phyloP scores from a whole-genome alignment of 2,329 filamentous ascomycete genomes.

The Purpureocillium takamizusanense region DNA sequence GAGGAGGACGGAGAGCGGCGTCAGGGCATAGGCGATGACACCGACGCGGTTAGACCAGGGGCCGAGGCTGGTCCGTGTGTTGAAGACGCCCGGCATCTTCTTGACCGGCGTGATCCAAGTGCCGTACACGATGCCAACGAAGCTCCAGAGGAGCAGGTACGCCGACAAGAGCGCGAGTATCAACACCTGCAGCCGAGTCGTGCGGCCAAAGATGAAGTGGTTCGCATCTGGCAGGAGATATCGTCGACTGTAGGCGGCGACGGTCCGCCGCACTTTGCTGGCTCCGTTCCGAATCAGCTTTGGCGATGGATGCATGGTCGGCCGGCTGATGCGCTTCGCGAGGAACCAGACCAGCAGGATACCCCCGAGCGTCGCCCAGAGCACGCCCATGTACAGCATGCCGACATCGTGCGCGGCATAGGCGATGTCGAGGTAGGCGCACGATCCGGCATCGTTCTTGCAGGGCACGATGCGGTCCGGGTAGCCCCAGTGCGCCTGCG shows the following conservation, averaged over 20 bases:
- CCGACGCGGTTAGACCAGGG: conserved; percentile 63
- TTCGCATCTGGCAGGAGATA: conserved; percentile 54
- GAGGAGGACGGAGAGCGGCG: conserved; percentile 59
- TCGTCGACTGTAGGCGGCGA: conserved; percentile 32
- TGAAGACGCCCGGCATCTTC: conserved; percentile 42
- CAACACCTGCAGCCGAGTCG: conserved; percentile 58
- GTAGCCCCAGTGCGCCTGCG: conserved; percentile 38
- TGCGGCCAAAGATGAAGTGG: conserved; percentile 52
- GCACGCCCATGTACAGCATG: conserved; percentile 40
- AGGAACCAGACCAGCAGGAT: conserved; percentile 34
- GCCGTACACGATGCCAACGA: conserved; percentile 59
- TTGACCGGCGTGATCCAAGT: conserved; percentile 64
- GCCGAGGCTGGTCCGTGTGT: conserved; percentile 57
- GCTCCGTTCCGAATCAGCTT: conserved; percentile 10
- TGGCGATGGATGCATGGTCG: conserved; percentile 10
- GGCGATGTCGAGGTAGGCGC: conserved; percentile 41
- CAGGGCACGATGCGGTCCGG: conserved; percentile 35
- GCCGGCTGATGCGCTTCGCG: conserved; percentile 14
- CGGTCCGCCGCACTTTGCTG: conserved; percentile 22
- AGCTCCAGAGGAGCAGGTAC: conserved; percentile 61
- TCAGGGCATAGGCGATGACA: conserved; percentile 63
- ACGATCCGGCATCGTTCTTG: conserved; percentile 36
- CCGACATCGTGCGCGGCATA: conserved; percentile 38
- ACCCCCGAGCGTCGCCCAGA: conserved; percentile 37
- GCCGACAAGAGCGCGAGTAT: conserved; percentile 46